Evolutionary conservation across 1,284 basidiomycete genomes (phyloP).

Genomic region (Trametes polyzona): DNA sequence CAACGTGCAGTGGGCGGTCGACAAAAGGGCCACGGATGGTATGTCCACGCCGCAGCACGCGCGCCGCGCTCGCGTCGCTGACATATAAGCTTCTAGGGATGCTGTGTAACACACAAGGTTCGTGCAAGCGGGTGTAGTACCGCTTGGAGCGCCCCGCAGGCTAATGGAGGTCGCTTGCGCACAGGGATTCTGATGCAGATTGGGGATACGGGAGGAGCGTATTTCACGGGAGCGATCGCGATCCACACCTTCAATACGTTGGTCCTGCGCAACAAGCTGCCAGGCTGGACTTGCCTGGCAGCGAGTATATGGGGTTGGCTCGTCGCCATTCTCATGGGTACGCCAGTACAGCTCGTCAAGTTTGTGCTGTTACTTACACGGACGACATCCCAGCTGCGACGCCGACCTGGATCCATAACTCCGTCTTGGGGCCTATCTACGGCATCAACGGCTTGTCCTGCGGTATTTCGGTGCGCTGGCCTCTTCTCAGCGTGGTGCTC

Average conservation of each 20-base stretch:
- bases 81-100: conserved; percentile 30
- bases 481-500: conserved; percentile 50
- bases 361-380: conserved; percentile 5
- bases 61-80: neutral
- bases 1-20: conserved; percentile 46
- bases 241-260: conserved; percentile 72
- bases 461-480: conserved; percentile 48
- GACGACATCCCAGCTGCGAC: conserved; percentile 38
- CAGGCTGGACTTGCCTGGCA: conserved; percentile 48
- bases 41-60: conserved; percentile 18
- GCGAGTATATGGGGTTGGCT: conserved; percentile 59
- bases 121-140: neutral
- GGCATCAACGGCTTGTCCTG: conserved; percentile 58
- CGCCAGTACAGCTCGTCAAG: conserved; percentile 23
- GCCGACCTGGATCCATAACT: conserved; percentile 41
- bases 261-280: conserved; percentile 57
- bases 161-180: neutral
- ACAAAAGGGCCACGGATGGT: conserved; percentile 55
- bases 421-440: conserved; percentile 45
- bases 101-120: conserved; percentile 63
- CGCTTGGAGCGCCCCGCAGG: neutral
- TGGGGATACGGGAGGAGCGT: conserved; percentile 62
- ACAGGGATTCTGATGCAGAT: conserved; percentile 56
- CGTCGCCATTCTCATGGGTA: conserved; percentile 52
- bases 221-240: conserved; percentile 66